phyloP scores from a whole-genome alignment of 495 filamentous ascomycete species.

The Penicillium canariense region DNA sequence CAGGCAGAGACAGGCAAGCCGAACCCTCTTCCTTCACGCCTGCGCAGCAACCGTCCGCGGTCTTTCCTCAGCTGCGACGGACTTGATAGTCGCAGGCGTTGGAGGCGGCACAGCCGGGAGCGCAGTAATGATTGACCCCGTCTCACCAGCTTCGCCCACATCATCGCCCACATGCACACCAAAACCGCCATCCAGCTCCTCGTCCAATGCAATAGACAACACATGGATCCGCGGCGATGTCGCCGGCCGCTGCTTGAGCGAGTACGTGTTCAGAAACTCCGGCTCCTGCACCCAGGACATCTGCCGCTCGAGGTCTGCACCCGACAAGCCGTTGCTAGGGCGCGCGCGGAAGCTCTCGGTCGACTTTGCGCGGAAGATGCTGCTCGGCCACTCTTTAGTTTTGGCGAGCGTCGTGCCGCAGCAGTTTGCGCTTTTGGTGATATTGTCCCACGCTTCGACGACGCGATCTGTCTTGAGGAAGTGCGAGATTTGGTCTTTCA shows the following conservation, averaged over 20 bases:
- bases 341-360: slow-evolving; percentile 14
- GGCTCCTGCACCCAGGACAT: slow-evolving; percentile 36
- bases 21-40: background rate
- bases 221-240: slow-evolving; percentile 36
- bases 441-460: slow-evolving; percentile 38
- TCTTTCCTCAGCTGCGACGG: slow-evolving; percentile 10
- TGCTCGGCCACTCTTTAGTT: slow-evolving; percentile 34
- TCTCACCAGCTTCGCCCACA: slow-evolving; percentile 16
- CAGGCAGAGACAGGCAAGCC: background rate
- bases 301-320: slow-evolving; percentile 22
- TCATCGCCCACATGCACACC: slow-evolving; percentile 1
- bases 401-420: slow-evolving; percentile 10
- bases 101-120: slow-evolving; percentile 34
- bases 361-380: slow-evolving; percentile 34
- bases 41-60: slow-evolving; percentile 15
- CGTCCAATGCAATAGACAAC: slow-evolving; percentile 32
- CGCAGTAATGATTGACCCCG: slow-evolving; percentile 36
- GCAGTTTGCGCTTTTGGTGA: slow-evolving; percentile 19
- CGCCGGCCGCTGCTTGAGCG: slow-evolving; percentile 32
- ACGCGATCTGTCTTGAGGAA: slow-evolving; percentile 43
- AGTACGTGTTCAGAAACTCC: slow-evolving; percentile 35
- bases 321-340: slow-evolving; percentile 9
- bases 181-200: slow-evolving; percentile 18
- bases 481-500: slow-evolving; percentile 40
- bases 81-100: slow-evolving; percentile 1